Evolutionary conservation across 2,329 filamentous ascomycete species (phyloP).

Genomic region (Fusarium aywerte): DNA sequence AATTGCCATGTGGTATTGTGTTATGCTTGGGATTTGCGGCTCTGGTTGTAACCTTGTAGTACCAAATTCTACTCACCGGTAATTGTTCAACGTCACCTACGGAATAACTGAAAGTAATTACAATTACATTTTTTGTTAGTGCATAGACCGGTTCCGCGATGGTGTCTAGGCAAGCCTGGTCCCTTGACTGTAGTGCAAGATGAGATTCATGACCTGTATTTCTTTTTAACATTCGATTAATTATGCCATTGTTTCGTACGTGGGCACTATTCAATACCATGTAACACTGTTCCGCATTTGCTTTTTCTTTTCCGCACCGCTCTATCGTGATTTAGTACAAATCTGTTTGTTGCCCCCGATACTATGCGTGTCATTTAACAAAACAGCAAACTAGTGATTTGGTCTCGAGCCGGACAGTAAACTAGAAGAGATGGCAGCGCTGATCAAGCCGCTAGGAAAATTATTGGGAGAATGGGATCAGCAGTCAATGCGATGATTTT

Average conservation of each 20-base stretch:
- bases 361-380: background rate
- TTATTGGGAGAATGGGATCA: slow-evolving; percentile 4
- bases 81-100: background rate
- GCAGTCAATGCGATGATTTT: background rate
- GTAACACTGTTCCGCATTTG: background rate
- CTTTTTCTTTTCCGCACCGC: background rate
- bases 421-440: slow-evolving; percentile 21
- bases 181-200: background rate
- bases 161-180: background rate
- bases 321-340: background rate
- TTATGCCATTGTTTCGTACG: background rate
- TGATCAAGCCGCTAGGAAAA: slow-evolving; percentile 24
- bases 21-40: background rate
- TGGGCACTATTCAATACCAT: background rate
- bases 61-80: background rate
- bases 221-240: background rate
- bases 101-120: no score
- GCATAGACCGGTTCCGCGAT: background rate
- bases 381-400: slow-evolving; percentile 2
- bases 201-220: background rate
- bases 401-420: slow-evolving; percentile 3
- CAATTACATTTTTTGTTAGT: slow-evolving; percentile 21
- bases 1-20: slow-evolving; percentile 14
- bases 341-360: background rate
- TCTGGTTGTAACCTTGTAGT: background rate